Evolutionary conservation across 805 yeast species (phyloP).

Genomic region (Kodamaea neixiangensis): DNA sequence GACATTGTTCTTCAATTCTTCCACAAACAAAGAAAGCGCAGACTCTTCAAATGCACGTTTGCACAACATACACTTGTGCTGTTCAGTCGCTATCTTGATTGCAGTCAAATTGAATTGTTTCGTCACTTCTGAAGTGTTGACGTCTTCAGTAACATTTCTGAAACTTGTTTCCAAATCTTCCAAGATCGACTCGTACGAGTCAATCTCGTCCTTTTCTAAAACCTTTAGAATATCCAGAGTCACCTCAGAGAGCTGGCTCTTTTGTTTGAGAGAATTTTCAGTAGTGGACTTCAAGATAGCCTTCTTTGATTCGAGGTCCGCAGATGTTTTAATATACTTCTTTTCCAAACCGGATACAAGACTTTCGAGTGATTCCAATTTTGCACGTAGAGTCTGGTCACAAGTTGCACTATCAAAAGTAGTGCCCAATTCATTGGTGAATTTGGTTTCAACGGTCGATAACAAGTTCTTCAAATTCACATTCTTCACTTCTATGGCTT

Average conservation of each 20-base stretch:
- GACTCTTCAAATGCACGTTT: slow-evolving; percentile 58
- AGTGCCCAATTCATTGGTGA: slow-evolving; percentile 19
- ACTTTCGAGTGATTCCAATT: slow-evolving; percentile 6
- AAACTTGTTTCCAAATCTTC: slow-evolving; percentile 63
- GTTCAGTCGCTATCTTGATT: slow-evolving; percentile 55
- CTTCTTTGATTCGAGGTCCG: slow-evolving; percentile 2
- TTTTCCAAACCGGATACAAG: neutral
- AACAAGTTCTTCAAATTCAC: slow-evolving; percentile 29
- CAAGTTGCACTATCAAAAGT: slow-evolving; percentile 18
- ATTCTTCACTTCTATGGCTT: slow-evolving; percentile 35
- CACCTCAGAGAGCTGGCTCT: slow-evolving; percentile 7
- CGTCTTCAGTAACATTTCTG: slow-evolving; percentile 59
- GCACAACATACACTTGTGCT: slow-evolving; percentile 71
- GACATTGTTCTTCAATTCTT: slow-evolving; percentile 30
- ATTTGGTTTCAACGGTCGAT: slow-evolving; percentile 21
- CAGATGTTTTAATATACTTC: slow-evolving; percentile 6
- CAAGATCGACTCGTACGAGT: slow-evolving; percentile 51
- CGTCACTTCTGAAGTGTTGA: slow-evolving; percentile 70
- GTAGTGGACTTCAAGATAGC: slow-evolving; percentile 5
- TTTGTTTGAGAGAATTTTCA: slow-evolving; percentile 4
- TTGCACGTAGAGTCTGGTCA: slow-evolving; percentile 4
- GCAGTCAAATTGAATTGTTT: slow-evolving; percentile 72
- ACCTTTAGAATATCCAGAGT: slow-evolving; percentile 23
- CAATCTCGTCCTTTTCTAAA: slow-evolving; percentile 40
- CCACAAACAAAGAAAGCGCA: slow-evolving; percentile 30